A percentile compares a stretch with the other conserved stretches of the same genome.
Evolutionary conservation across 305 asterid species (phyloP).

Genomic region (Petunia hybrid): DNA sequence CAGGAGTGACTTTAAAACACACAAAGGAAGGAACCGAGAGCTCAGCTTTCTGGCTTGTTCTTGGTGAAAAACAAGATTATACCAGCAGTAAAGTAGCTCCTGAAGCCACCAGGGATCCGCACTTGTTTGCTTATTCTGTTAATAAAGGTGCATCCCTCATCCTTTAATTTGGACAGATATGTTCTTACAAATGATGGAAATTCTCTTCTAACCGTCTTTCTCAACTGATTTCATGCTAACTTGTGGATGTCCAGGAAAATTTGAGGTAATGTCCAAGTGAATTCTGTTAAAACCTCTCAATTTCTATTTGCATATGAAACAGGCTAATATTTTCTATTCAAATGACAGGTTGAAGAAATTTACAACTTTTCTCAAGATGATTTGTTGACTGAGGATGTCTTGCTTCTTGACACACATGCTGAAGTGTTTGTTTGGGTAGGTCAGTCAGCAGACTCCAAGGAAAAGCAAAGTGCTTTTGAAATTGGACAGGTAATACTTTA

Average conservation of each 20-base stretch:
- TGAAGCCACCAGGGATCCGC: constrained; percentile 65
- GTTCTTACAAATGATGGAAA: not conserved
- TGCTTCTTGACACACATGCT: too few species aligned
- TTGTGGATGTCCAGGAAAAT: constrained; percentile 59
- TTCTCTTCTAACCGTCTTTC: not conserved
- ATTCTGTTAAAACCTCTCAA: not conserved
- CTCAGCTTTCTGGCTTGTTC: constrained; percentile 69
- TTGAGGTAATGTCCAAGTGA: constrained; percentile 56
- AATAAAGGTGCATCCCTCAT: constrained; percentile 54
- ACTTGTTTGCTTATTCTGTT: constrained; percentile 56
- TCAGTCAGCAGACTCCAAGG: constrained; percentile 62
- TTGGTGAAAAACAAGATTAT: constrained; percentile 69
- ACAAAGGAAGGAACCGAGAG: constrained; percentile 78
- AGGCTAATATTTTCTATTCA: not conserved
- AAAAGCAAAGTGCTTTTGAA: constrained; percentile 66
- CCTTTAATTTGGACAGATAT: not conserved
- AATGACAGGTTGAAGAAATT: constrained; percentile 66
- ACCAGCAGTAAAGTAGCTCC: constrained; percentile 57
- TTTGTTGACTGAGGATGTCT: too few species aligned
- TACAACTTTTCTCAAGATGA: constrained; percentile 51
- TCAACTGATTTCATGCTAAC: constrained; percentile 40
- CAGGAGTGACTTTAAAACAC: constrained; percentile 63
- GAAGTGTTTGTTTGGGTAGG: constrained; percentile 50
- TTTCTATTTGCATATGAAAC: not conserved
- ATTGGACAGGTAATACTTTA: constrained; percentile 62